Base-by-base conservation (phyloP, 139 green algal genomes). In the Limnomonas spitsbergensis region DNA sequence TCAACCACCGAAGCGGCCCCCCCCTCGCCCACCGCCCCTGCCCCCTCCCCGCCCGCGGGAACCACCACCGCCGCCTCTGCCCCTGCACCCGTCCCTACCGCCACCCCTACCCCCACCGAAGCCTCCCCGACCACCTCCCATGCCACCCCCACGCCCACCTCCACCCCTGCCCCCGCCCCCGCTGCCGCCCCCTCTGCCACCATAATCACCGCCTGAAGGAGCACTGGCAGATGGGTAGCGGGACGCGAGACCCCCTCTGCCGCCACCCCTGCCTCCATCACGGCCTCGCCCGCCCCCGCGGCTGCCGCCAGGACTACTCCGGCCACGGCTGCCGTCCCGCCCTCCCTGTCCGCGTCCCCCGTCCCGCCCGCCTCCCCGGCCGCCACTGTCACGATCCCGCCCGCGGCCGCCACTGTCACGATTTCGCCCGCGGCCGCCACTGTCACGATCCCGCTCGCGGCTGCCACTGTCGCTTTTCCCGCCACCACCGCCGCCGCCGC, bases 401-500 rank as follows among this genome's bases (percentile, higher is more conserved):
- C 40, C 6, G 52, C 73, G 26, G 14, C 34, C 35, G 6, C 71
- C 39, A 29, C 69, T 36, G 4, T 61, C 75, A 0, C 56, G 32
- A 4, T 73, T 74, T 7, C 75, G 0, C 0, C 78, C 78, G 7
- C 42, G 27, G 27, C 68, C 53, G 40, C 73, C 73, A 32, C 66
- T 38, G 32, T 66, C 2, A 38, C 14, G 20, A 61, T 20, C 47
- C 20, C 47, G 14, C 20, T 61, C 47, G 14, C 67, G 35, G n/a
- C 71, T 38, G 37, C 78, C 77, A 34, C 75, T 83, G 61, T 53
- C 67, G 39, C 53, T 77, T 26, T 73, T 40, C 75, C 38, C 53
- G 39, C n/a, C 74, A 35, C 34, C 77, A 53, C 52, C 54, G 3
- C 54, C 53, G 40, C 40, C 66, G 4, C 77, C 35, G 6, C 70